A percentile compares a stretch with the other conserved stretches of the same genome.
Evolutionary conservation across 257 asterid species (phyloP).

Genomic region (Gardenia jasminoides): DNA sequence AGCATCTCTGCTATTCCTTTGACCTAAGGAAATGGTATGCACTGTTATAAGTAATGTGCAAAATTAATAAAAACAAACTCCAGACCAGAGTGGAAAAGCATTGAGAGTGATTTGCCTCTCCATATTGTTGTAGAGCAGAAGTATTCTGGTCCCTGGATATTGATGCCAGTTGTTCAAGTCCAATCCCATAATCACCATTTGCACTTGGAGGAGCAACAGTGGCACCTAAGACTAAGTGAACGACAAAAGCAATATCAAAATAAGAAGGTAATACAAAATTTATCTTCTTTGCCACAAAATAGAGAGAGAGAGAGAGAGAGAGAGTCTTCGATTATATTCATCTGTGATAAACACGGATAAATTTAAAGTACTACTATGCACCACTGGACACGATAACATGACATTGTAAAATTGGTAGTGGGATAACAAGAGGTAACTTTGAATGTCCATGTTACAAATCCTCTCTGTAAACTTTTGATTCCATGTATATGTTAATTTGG

Average conservation of each 20-base stretch:
- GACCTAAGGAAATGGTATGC: constrained; percentile 40
- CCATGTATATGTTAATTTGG: too few relatives aligned
- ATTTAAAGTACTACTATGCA: too few relatives aligned
- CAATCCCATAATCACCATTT: constrained; percentile 61
- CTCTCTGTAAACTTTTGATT: not conserved
- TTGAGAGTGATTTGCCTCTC: constrained; percentile 62
- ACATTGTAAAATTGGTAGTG: not conserved
- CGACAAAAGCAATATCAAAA: constrained; percentile 22
- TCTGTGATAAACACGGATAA: not conserved
- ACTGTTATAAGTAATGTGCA: not conserved
- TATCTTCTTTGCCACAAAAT: not conserved
- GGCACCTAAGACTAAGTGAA: constrained; percentile 59
- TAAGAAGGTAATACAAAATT: not conserved
- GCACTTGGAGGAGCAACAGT: constrained; percentile 60
- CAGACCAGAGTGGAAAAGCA: not conserved
- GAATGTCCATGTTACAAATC: not conserved
- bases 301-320: too few relatives aligned
- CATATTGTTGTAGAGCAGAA: constrained; percentile 70
- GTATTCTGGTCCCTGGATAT: constrained; percentile 68
- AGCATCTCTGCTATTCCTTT: constrained; percentile 68
- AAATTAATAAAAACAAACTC: not conserved
- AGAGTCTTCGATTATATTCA: not conserved
- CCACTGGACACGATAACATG: not conserved
- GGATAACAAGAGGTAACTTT: not conserved
- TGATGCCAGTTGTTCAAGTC: constrained; percentile 70